Conservation (phyloP, 495 filamentous ascomycete genomes). For the Aspergillus saccharolyticus region DNA sequence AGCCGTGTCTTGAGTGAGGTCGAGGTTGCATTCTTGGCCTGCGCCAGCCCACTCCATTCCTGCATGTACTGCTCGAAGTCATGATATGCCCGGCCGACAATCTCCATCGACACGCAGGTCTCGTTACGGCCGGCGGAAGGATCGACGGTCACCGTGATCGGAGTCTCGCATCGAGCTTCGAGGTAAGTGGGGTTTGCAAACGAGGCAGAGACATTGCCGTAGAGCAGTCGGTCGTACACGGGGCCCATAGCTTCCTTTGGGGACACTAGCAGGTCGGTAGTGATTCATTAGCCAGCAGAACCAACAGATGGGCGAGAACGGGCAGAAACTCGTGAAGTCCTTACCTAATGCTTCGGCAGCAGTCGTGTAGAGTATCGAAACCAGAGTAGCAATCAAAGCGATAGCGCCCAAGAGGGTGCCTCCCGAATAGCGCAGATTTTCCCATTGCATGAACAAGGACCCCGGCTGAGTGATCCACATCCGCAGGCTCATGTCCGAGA, state of each 20-base stretch:
- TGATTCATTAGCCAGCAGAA: neutral
- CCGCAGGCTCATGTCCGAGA: conserved; percentile 67
- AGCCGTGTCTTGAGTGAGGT: conserved; percentile 42
- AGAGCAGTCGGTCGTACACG: conserved; percentile 38
- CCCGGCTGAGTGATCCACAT: conserved; percentile 59
- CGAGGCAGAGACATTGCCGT: conserved; percentile 49
- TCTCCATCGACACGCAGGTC: conserved; percentile 61
- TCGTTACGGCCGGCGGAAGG: conserved; percentile 19
- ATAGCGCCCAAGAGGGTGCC: conserved; percentile 54
- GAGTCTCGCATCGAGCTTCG: conserved; percentile 50
- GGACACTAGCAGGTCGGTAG: conserved; percentile 39
- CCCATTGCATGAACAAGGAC: conserved; percentile 61
- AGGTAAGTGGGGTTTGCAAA: conserved; percentile 58
- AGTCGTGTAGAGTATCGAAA: conserved; percentile 67
- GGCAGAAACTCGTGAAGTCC: neutral
- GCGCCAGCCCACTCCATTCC: conserved; percentile 43
- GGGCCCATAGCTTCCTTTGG: conserved; percentile 57
- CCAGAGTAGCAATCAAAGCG: conserved; percentile 53
- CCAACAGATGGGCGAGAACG: neutral
- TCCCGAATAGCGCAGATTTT: conserved; percentile 55
- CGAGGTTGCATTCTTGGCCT: conserved; percentile 31
- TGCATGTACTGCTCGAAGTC: conserved; percentile 45
- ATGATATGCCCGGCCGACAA: conserved; percentile 56
- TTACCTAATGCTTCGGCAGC: conserved; percentile 61
- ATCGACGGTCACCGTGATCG: conserved; percentile 43